Conservation (phyloP, 768 basidiomycete genomes). For the Lentinula sp. region DNA sequence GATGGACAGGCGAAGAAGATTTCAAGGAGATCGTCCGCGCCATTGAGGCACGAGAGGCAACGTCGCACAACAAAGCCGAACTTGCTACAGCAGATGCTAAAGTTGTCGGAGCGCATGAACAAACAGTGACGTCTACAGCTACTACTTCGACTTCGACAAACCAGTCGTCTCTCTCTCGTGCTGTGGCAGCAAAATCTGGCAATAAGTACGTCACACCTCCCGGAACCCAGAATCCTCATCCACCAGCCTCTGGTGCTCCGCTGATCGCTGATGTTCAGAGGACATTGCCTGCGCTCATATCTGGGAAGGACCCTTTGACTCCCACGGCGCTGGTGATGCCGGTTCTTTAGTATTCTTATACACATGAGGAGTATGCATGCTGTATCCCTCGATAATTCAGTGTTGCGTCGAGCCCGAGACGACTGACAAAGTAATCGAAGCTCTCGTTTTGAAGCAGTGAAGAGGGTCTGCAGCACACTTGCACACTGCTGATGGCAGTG, state of each 20-base stretch:
- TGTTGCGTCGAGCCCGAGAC: too few relatives aligned
- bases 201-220: slow-evolving; percentile 36
- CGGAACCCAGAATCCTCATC: slow-evolving; percentile 52
- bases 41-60: slow-evolving; percentile 37
- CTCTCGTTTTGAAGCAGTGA: too few relatives aligned
- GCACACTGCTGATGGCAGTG: too few relatives aligned
- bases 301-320: slow-evolving; percentile 26
- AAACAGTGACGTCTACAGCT: background rate
- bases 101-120: background rate
- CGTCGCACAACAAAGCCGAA: slow-evolving; percentile 26
- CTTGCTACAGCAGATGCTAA: slow-evolving; percentile 19
- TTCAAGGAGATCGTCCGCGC: slow-evolving; percentile 46
- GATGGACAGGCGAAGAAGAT: slow-evolving; percentile 58
- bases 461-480: too few relatives aligned
- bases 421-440: too few relatives aligned
- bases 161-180: background rate
- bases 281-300: slow-evolving; percentile 23
- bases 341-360: background rate
- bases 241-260: slow-evolving; percentile 47
- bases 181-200: background rate
- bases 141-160: background rate
- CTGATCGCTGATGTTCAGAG: slow-evolving; percentile 14
- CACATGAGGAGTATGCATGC: too few relatives aligned
- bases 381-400: too few relatives aligned
- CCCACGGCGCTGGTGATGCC: slow-evolving; percentile 9